These are phyloP conservation scores for Cyclocybe aegerita DNA, from an alignment of 768 basidiomycete species.

Conservation along the genomic window DNA sequence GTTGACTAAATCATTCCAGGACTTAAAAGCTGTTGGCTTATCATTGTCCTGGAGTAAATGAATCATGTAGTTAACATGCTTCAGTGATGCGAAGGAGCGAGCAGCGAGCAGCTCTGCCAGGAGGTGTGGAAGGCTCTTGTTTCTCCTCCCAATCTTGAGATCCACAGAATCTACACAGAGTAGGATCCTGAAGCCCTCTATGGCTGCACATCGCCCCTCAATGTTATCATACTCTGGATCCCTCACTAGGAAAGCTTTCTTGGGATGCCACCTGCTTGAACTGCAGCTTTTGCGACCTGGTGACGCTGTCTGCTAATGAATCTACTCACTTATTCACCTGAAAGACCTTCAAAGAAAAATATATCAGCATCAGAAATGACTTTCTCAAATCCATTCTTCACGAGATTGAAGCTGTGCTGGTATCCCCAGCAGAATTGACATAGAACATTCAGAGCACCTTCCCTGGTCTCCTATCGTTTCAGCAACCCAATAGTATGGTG, in stretches of 20 bases:
- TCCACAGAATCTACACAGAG: conserved; percentile 14
- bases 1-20: conserved; percentile 4
- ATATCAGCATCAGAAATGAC: conserved; percentile 12
- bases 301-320: conserved; percentile 1
- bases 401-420: conserved; percentile 14
- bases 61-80: conserved; percentile 10
- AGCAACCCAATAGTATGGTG: conserved; percentile 8
- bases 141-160: conserved; percentile 6
- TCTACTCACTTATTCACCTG: conserved; percentile 4
- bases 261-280: conserved; percentile 17
- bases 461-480: conserved; percentile 1
- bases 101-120: conserved; percentile 12
- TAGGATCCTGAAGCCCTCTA: conserved; percentile 14
- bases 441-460: conserved; percentile 14
- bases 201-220: conserved; percentile 10
- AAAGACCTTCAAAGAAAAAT: conserved; percentile 13
- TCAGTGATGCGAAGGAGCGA: conserved; percentile 9
- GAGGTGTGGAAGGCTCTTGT: conserved; percentile 6
- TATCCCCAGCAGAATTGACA: conserved; percentile 16
- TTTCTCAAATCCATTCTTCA: conserved; percentile 10
- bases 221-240: conserved; percentile 4
- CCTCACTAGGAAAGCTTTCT: conserved; percentile 6
- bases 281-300: conserved; percentile 15
- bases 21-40: not conserved
- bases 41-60: conserved; percentile 7